These are phyloP conservation scores for Blastobotrys petasosporus DNA, from an alignment of 1,139 yeast species.

Conservation along the genomic window DNA sequence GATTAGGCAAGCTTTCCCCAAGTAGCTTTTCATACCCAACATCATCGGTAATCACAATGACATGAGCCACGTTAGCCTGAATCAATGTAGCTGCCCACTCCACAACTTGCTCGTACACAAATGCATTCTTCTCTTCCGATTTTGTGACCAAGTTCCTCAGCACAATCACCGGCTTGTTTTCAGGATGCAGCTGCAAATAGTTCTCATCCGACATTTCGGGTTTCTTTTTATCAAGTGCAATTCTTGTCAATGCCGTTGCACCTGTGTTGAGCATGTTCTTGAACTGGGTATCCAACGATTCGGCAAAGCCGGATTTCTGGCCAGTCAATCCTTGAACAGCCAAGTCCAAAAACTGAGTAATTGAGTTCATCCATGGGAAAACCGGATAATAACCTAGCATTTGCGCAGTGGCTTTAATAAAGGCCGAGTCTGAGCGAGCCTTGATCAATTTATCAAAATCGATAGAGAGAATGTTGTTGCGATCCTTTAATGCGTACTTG, in stretches of 20 bases:
- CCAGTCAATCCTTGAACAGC: constrained; percentile 90
- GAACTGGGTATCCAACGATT: constrained; percentile 75
- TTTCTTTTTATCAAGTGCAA: constrained; percentile 47
- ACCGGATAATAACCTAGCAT: constrained; percentile 90
- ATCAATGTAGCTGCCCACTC: constrained; percentile 84
- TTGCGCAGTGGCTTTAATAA: constrained; percentile 60
- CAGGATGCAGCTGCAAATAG: constrained; percentile 80
- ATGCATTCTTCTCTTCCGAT: constrained; percentile 53
- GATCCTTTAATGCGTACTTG: constrained; percentile 55
- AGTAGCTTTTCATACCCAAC: constrained; percentile 68
- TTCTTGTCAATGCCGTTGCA: constrained; percentile 61
- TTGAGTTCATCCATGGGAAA: constrained; percentile 84
- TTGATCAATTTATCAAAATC: constrained; percentile 76
- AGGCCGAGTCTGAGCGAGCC: constrained; percentile 57
- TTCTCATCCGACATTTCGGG: constrained; percentile 56
- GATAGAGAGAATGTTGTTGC: constrained; percentile 56
- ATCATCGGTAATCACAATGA: constrained; percentile 78
- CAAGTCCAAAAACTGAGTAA: constrained; percentile 75
- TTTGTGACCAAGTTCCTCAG: constrained; percentile 62
- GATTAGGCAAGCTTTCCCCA: constrained; percentile 67
- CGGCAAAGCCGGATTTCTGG: constrained; percentile 87
- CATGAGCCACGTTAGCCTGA: constrained; percentile 80
- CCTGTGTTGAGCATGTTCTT: constrained; percentile 76
- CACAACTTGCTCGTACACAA: constrained; percentile 69
- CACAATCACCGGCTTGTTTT: constrained; percentile 78